phyloP scores from a whole-genome alignment of 2,329 filamentous ascomycete species.

The Apiospora saccharicola region DNA sequence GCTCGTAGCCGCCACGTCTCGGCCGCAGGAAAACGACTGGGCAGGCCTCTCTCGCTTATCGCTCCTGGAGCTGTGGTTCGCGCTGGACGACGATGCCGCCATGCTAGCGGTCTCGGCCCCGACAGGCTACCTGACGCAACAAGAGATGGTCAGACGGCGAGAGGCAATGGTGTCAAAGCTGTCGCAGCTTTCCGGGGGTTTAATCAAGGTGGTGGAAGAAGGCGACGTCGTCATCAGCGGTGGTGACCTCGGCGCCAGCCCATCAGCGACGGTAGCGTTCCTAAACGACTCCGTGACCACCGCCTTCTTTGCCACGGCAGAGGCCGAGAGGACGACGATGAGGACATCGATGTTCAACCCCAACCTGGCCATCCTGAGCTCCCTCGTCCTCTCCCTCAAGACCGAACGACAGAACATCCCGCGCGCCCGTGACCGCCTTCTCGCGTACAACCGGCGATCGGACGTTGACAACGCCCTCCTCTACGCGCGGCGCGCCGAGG shows the following conservation, averaged over 20 bases:
- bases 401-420: background rate
- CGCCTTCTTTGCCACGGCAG: background rate
- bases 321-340: background rate
- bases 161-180: background rate
- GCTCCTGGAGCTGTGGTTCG: background rate
- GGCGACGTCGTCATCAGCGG: background rate
- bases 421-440: background rate
- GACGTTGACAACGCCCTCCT: background rate
- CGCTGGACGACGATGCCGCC: background rate
- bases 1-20: background rate
- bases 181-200: background rate
- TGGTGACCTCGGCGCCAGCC: too few species aligned
- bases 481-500: conserved; percentile 15
- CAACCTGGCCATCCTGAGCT: background rate
- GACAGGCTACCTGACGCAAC: background rate
- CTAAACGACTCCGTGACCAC: background rate
- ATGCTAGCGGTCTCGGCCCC: background rate
- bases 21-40: background rate
- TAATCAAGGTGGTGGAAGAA: background rate
- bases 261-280: background rate
- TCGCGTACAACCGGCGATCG: background rate
- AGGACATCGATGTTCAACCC: background rate
- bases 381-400: background rate
- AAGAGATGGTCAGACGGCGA: background rate
- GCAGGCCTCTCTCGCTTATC: background rate